Conservation (phyloP, 2,329 filamentous ascomycete species). For the Cladophialophora carrionii region DNA sequence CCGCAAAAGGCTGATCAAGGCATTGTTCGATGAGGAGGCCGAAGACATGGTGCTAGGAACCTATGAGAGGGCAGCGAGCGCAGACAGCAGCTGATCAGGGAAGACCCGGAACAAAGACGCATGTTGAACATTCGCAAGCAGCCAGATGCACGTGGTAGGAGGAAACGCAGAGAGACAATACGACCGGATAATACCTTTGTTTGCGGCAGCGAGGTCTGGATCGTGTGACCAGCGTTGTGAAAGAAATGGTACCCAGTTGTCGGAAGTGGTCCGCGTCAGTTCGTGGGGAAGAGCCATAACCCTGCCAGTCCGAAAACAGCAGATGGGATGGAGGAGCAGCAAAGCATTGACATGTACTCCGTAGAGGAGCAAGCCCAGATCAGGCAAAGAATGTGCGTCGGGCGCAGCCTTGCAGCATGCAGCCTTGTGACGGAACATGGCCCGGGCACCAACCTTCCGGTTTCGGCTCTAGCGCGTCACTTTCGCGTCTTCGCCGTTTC, state of each 20-base stretch:
- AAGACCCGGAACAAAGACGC: slow-evolving; percentile 20
- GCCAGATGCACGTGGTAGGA: slow-evolving; percentile 22
- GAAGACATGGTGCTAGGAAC: background rate
- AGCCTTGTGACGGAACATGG: background rate
- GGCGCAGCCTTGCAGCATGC: slow-evolving; percentile 1
- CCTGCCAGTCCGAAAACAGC: slow-evolving; percentile 5
- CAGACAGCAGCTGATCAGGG: slow-evolving; percentile 17
- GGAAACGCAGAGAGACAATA: slow-evolving; percentile 16
- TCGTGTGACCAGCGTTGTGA: background rate
- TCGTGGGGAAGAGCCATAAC: background rate
- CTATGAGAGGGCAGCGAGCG: slow-evolving; percentile 6
- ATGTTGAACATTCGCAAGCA: slow-evolving; percentile 9
- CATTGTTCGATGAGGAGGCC: background rate
- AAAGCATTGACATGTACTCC: background rate
- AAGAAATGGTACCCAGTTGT: background rate
- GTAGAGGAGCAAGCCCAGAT: background rate
- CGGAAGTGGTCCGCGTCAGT: background rate
- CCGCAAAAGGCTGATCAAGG: slow-evolving; percentile 22
- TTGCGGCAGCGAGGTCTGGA: slow-evolving; percentile 15
- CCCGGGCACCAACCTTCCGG: background rate
- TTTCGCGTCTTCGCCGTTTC: background rate
- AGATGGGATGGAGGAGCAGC: background rate
- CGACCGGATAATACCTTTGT: slow-evolving; percentile 20
- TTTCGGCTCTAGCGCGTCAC: background rate
- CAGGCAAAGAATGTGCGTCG: background rate